These are phyloP conservation scores for Pichia sp. DNA, from an alignment of 1,139 yeast genomes.

Conservation along the genomic window DNA sequence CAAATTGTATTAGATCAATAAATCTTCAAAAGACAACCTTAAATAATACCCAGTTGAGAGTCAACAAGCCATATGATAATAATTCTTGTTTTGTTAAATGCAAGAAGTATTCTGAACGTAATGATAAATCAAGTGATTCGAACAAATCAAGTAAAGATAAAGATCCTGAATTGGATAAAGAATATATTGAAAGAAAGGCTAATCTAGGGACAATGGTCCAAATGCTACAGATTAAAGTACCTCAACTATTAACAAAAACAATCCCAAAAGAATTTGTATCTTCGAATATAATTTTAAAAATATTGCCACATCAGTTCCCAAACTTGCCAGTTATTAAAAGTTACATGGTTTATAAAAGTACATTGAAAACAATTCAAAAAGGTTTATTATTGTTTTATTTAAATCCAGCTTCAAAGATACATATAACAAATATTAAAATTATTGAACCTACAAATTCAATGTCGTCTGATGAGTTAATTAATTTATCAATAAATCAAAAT, in stretches of 20 bases:
- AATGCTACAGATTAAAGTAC: conserved; percentile 46
- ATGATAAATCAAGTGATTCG: not conserved
- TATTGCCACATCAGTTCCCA: conserved; percentile 58
- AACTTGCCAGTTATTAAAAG: conserved; percentile 61
- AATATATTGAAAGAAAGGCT: conserved; percentile 33
- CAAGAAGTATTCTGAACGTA: not conserved
- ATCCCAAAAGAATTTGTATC: conserved; percentile 47
- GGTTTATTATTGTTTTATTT: conserved; percentile 49
- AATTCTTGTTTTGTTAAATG: not conserved
- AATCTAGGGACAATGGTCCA: conserved; percentile 59
- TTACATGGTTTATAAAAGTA: conserved; percentile 23
- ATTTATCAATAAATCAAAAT: conserved; percentile 26
- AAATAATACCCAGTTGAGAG: not conserved
- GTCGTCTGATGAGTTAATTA: conserved; percentile 21
- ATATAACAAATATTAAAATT: conserved; percentile 40
- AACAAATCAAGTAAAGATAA: not conserved
- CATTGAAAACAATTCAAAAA: conserved; percentile 49
- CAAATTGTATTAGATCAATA: not conserved
- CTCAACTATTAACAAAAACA: conserved; percentile 45
- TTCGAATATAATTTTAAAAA: conserved; percentile 46
- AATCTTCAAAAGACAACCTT: not conserved
- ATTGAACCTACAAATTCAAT: conserved; percentile 24
- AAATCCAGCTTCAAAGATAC: conserved; percentile 43
- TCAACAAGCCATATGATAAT: not conserved
- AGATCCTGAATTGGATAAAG: not conserved